Conservation (phyloP, 1,284 basidiomycete species). For the Fomitopsis schrenkii region DNA sequence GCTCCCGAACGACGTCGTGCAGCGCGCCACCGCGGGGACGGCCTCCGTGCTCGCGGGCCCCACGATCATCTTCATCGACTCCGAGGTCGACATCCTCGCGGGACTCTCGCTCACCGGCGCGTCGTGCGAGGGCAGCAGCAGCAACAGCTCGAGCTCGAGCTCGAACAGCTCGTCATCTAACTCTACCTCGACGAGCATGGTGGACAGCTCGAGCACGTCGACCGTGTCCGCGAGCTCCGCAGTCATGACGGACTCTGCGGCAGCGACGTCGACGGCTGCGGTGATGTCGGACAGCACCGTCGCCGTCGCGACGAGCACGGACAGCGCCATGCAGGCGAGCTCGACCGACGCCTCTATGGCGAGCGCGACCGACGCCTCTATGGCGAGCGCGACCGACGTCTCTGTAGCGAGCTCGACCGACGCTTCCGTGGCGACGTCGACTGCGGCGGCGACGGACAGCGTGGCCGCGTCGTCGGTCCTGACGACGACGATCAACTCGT, state of each 20-base stretch:
- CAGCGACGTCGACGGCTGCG: not conserved
- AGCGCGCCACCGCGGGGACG: slow-evolving; percentile 47
- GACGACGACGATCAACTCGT: not conserved
- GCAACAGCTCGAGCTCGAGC: slow-evolving; percentile 9
- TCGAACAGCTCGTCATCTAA: not conserved
- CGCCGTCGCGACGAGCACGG: not conserved
- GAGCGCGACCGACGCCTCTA: not conserved
- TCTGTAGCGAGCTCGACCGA: not conserved
- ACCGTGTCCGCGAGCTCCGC: not conserved
- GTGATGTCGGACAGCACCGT: not conserved
- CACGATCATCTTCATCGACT: slow-evolving; percentile 65
- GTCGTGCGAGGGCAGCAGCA: not conserved
- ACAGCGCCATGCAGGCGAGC: not conserved
- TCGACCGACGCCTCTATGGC: not conserved
- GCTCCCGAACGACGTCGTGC: slow-evolving; percentile 52
- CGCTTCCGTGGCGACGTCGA: not conserved
- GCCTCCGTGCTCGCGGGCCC: slow-evolving; percentile 68
- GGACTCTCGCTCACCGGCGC: slow-evolving; percentile 36
- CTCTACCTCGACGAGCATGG: not conserved
- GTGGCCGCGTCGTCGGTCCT: not conserved
- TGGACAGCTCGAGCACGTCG: not conserved
- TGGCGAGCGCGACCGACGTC: no score
- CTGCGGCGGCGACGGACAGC: not conserved
- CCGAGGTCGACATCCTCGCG: slow-evolving; percentile 44
- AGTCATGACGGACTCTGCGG: not conserved